phyloP scores from a whole-genome alignment of 441 rosid species.

The Euphorbia schlechtendalii region DNA sequence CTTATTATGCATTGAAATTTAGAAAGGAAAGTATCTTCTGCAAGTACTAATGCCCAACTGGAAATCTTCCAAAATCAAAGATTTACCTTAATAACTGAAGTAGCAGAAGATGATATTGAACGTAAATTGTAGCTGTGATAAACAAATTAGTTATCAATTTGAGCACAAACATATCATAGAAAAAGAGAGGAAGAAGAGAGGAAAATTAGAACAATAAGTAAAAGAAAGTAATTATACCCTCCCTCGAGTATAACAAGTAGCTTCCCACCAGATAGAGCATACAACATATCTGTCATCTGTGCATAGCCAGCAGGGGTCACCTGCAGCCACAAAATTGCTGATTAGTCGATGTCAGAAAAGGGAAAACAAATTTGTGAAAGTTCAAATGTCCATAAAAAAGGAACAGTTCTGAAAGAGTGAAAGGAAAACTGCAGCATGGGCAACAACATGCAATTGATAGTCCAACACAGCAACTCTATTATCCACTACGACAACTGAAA shows the following conservation, averaged over 20 bases:
- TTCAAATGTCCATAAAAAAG: background rate
- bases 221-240: conserved; percentile 45
- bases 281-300: conserved; percentile 73
- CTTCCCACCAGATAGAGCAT: conserved; percentile 60
- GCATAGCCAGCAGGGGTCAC: conserved; percentile 94
- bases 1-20: background rate
- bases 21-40: too few relatives aligned
- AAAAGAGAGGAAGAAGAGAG: background rate
- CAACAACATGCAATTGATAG: background rate
- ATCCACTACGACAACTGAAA: background rate
- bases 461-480: background rate
- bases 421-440: background rate
- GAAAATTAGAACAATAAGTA: conserved; percentile 9
- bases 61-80: background rate
- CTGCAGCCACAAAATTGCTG: conserved; percentile 28
- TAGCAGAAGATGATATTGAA: conserved; percentile 93
- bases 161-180: background rate
- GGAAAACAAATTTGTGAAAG: background rate
- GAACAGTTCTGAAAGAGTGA: background rate
- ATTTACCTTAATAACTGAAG: conserved; percentile 83
- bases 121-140: conserved; percentile 88
- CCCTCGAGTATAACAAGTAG: conserved; percentile 96
- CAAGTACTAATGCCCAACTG: too few relatives aligned
- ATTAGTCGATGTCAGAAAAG: background rate
- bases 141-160: conserved; percentile 4